Conservation (phyloP, 2,329 filamentous ascomycete genomes). For the Neopestalotiopsis sp. region DNA sequence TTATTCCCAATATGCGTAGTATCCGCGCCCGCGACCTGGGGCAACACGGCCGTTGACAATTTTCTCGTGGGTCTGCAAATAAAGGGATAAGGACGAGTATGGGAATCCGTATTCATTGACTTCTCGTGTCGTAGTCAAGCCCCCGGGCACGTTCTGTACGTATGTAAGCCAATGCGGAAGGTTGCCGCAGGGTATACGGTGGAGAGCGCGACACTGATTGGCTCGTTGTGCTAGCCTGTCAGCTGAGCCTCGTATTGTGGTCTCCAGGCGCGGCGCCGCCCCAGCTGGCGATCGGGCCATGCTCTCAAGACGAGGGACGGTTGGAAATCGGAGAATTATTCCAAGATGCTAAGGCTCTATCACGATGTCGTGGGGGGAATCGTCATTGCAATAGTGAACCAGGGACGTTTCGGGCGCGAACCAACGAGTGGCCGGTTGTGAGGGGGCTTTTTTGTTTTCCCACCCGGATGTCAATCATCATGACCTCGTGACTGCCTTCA, state of each 20-base stretch:
- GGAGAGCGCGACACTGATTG: conserved; percentile 6
- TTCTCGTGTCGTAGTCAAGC: conserved; percentile 12
- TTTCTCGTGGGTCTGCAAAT: conserved; percentile 2
- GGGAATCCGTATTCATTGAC: conserved; percentile 11
- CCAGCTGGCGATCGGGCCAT: conserved; percentile 1
- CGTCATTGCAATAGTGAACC: neutral
- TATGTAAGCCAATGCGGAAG: conserved; percentile 13
- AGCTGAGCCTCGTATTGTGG: conserved; percentile 16
- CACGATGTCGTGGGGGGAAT: neutral
- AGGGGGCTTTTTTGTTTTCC: neutral
- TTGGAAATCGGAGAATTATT: neutral
- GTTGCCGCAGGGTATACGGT: conserved; percentile 12
- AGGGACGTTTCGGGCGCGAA: neutral
- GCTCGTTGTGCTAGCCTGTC: neutral
- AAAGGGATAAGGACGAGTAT: neutral
- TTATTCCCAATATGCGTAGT: conserved; percentile 14
- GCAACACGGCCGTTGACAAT: neutral
- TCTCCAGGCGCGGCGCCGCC: conserved; percentile 10
- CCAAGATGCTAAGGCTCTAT: neutral
- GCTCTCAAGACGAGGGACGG: neutral
- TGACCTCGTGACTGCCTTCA: neutral
- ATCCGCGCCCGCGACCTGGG: neutral
- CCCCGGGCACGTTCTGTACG: conserved; percentile 2
- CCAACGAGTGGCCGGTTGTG: neutral
- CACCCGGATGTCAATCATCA: neutral